Evolutionary conservation across 768 basidiomycete genomes (phyloP), one percentile per base, ranked within the genome.

Genomic region (Cubamyces sp.): DNA sequence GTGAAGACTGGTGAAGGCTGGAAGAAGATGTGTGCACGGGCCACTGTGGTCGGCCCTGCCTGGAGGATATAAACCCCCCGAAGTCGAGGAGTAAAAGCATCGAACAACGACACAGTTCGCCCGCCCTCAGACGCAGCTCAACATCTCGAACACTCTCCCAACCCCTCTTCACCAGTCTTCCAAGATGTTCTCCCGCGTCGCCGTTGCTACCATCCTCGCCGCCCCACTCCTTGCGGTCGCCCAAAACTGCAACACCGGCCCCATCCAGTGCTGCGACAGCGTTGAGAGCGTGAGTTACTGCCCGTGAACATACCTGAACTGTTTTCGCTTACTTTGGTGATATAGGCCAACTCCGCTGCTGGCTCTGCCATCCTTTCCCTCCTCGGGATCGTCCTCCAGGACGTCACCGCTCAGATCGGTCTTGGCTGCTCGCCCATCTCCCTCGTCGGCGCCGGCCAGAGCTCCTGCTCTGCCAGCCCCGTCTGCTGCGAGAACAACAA

Each of bases 401-500:
- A 48, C 19, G 23, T 56, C 16, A 51, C 25, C 23, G 61, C 39
- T 9, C 34, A 41, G 42, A 18, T 66, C 48, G 64, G 64, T 19
- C 30, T 60, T 41, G 18, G 34, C 9, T 66, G 61, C 57, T 65
- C 64, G 5, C 64, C 64, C 26, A 56, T 65, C 30, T 58, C 60
- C n/a, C 56, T 59, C 45, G 26, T 64, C 55, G 64, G 64, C 21
- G 56, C 26, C 9, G 64, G 60, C 39, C 18, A 40, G 37, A 40
- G 21, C 51, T 23, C 64, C n/a, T 62, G 64, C 64, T 18, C 34
- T 15, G 52, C 56, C 12, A 51, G 40, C 23, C 23, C 64, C 8
- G 64, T 66, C 23, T 66, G 61, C 64, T 62, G 64, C 64, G 25
- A 62, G 57, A 54, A 66, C 64, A 66, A 66, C 61, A 62, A 56